phyloP scores from a whole-genome alignment of 1,284 basidiomycete genomes.

The Erythrobasidium hasegawianum region DNA sequence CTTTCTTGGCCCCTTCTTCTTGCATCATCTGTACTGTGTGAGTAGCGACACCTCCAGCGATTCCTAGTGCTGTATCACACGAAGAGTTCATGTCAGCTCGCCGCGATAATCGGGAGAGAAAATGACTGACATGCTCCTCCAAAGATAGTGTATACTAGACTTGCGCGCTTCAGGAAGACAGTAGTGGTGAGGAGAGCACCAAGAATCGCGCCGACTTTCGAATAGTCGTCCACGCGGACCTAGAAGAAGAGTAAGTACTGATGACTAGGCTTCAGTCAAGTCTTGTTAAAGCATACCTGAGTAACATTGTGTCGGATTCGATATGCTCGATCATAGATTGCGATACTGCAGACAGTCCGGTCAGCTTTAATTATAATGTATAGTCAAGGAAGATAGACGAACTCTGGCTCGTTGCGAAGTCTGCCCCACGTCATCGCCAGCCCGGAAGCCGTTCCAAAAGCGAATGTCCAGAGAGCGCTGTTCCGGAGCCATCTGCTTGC shows the following conservation, averaged over 20 bases:
- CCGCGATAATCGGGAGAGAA: background rate
- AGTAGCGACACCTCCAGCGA: slow-evolving; percentile 38
- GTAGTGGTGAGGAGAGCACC: slow-evolving; percentile 37
- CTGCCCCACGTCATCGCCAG: slow-evolving; percentile 29
- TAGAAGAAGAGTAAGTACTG: background rate
- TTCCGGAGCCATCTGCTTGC: slow-evolving; percentile 31
- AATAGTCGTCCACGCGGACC: slow-evolving; percentile 32
- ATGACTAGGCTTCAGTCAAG: background rate
- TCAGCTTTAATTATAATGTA: background rate
- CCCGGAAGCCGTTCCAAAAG: slow-evolving; percentile 21
- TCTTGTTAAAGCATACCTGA: slow-evolving; percentile 1
- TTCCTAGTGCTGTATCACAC: slow-evolving; percentile 24
- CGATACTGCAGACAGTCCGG: background rate
- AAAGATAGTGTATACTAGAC: slow-evolving; percentile 32
- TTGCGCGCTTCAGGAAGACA: slow-evolving; percentile 38
- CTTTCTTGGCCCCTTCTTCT: slow-evolving; percentile 24
- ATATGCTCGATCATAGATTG: slow-evolving; percentile 30
- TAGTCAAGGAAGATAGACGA: background rate
- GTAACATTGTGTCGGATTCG: slow-evolving; percentile 14
- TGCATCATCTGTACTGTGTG: slow-evolving; percentile 31
- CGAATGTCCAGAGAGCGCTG: slow-evolving; percentile 31
- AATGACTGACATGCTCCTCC: slow-evolving; percentile 32
- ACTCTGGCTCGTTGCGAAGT: slow-evolving; percentile 28
- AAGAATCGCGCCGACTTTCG: slow-evolving; percentile 27
- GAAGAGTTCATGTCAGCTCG: background rate